Conservation (phyloP, 768 basidiomycete genomes). For the Lactifluus pinguis region DNA sequence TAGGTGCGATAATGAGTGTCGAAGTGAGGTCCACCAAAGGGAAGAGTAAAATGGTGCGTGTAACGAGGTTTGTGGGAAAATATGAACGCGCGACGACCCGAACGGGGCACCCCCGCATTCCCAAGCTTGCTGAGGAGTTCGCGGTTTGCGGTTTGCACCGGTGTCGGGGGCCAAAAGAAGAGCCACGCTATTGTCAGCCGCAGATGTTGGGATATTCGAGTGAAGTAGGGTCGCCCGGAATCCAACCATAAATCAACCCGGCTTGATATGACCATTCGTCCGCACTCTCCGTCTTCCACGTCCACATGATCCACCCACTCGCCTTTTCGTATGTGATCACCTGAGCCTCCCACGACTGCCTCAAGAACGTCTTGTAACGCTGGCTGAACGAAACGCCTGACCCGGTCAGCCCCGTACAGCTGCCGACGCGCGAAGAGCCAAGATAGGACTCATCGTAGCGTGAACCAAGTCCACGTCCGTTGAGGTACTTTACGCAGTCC, state of each 20-base stretch:
- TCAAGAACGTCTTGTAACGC: conserved; percentile 72
- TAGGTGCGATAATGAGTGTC: no score
- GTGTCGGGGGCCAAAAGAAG: no score
- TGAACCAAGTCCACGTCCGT: conserved; percentile 66
- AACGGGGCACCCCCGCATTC: no score
- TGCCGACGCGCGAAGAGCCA: conserved; percentile 62
- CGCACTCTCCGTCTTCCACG: conserved; percentile 74
- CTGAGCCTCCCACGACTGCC: conserved; percentile 82
- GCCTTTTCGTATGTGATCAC: conserved; percentile 59
- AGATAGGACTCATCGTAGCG: conserved; percentile 48
- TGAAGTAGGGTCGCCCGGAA: conserved; percentile 51
- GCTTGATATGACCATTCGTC: conserved; percentile 90
- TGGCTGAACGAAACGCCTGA: conserved; percentile 60
- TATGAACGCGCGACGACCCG: no score
- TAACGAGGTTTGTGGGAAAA: no score
- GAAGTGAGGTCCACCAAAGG: no score
- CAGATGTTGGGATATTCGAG: conserved; percentile 57
- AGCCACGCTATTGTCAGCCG: conserved; percentile 19
- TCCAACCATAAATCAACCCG: conserved; percentile 75
- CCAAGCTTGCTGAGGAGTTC: no score
- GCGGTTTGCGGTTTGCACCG: no score
- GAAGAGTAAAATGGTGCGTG: no score
- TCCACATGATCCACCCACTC: conserved; percentile 73
- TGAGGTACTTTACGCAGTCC: conserved; percentile 75
- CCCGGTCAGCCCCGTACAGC: conserved; percentile 68